Evolutionary conservation across 2,329 filamentous ascomycete genomes (phyloP).

Genomic region (Claviceps citrina): DNA sequence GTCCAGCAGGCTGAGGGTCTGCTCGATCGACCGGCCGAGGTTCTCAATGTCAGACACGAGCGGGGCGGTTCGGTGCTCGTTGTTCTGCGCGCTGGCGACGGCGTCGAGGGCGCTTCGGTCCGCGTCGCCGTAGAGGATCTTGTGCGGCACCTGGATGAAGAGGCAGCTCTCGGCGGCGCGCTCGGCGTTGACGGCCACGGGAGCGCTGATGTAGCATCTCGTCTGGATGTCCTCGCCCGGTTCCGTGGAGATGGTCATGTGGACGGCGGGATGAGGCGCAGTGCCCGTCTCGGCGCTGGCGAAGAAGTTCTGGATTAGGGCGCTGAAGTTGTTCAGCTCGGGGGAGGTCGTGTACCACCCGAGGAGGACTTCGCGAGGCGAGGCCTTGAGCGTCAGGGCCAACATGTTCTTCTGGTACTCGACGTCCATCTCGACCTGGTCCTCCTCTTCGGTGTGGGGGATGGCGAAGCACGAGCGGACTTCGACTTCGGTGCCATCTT

Average conservation of each 20-base stretch:
- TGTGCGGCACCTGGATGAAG: conserved; percentile 94
- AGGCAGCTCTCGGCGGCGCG: conserved; percentile 89
- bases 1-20: conserved; percentile 79
- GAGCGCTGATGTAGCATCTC: conserved; percentile 85
- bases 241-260: conserved; percentile 85
- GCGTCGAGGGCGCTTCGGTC: conserved; percentile 57
- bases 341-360: conserved; percentile 97
- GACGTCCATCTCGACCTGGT: conserved; percentile 98
- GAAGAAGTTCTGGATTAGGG: conserved; percentile 98
- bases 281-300: conserved; percentile 92
- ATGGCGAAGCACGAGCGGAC: conserved; percentile 95
- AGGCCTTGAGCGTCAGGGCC: conserved; percentile 79
- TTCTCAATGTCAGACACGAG: conserved; percentile 81
- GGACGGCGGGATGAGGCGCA: conserved; percentile 91
- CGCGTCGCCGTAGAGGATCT: conserved; percentile 72
- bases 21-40: conserved; percentile 70
- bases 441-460: conserved; percentile 92
- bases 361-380: conserved; percentile 83
- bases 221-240: conserved; percentile 80
- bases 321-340: conserved; percentile 96
- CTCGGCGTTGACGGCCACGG: conserved; percentile 88
- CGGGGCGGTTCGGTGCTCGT: conserved; percentile 55
- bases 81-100: conserved; percentile 67
- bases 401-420: conserved; percentile 99
- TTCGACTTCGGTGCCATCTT: conserved; percentile 93